Evolutionary conservation across 1,139 yeast species (phyloP).

Genomic region (Pichia sp.): DNA sequence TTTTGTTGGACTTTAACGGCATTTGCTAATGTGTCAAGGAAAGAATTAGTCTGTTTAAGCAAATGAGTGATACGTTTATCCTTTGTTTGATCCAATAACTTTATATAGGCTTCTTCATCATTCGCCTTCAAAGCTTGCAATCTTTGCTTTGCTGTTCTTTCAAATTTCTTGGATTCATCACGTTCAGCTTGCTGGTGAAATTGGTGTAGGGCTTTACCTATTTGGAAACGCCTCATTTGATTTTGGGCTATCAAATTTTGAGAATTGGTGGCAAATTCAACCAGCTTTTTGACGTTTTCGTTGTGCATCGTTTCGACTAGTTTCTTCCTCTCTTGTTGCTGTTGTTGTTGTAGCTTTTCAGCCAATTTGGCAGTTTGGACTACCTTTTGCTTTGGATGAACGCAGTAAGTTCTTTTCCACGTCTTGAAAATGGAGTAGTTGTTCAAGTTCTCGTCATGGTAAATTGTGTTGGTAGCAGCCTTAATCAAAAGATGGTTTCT

Average conservation of each 20-base stretch:
- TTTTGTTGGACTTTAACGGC: slow-evolving; percentile 74
- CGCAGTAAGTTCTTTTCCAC: slow-evolving; percentile 57
- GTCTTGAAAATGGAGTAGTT: slow-evolving; percentile 68
- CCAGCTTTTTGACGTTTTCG: slow-evolving; percentile 41
- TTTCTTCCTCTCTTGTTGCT: slow-evolving; percentile 47
- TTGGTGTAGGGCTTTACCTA: slow-evolving; percentile 30
- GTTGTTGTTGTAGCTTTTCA: slow-evolving; percentile 49
- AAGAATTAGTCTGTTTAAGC: slow-evolving; percentile 70
- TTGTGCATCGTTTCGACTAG: slow-evolving; percentile 44
- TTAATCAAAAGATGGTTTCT: slow-evolving; percentile 70
- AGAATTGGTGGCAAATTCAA: slow-evolving; percentile 36
- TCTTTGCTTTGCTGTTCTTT: slow-evolving; percentile 79
- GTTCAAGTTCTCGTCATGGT: slow-evolving; percentile 43
- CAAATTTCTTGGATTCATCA: slow-evolving; percentile 71
- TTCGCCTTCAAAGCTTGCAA: slow-evolving; percentile 79
- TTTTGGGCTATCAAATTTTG: slow-evolving; percentile 30
- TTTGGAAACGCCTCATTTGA: slow-evolving; percentile 24
- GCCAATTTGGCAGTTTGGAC: slow-evolving; percentile 43
- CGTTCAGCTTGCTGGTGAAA: slow-evolving; percentile 49
- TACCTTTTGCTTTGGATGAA: slow-evolving; percentile 67
- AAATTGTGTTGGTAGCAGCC: slow-evolving; percentile 62
- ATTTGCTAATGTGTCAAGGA: slow-evolving; percentile 70
- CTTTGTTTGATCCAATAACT: slow-evolving; percentile 74
- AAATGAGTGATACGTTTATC: slow-evolving; percentile 81
- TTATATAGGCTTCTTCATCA: slow-evolving; percentile 81